Percentiles rank a stretch among this genome's conserved stretches.
phyloP scores from a whole-genome alignment of 208 protist genomes.

The Leishmania martiniquensis region DNA sequence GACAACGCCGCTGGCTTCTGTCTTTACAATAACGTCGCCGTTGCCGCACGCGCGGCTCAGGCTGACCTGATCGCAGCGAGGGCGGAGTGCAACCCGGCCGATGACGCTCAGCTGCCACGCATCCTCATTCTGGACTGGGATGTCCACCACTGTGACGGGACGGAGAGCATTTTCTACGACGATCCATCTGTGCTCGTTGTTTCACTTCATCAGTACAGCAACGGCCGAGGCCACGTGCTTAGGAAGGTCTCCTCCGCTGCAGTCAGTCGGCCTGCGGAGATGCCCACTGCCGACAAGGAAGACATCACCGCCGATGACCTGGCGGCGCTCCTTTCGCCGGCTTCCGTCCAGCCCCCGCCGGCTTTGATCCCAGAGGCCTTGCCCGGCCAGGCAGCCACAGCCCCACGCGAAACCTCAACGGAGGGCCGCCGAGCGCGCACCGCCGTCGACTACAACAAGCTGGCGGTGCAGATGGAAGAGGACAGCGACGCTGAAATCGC shows the following conservation, averaged over 20 bases:
- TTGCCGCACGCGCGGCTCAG: slow-evolving; percentile 86
- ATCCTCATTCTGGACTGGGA: slow-evolving; percentile 96
- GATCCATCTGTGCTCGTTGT: slow-evolving; percentile 93
- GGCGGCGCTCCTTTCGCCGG: neutral
- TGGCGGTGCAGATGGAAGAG: slow-evolving; percentile 54
- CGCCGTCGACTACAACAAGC: slow-evolving; percentile 65
- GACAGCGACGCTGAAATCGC: slow-evolving; percentile 49
- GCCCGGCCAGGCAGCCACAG: neutral
- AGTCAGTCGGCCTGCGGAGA: slow-evolving; percentile 4
- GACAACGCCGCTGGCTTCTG: slow-evolving; percentile 86
- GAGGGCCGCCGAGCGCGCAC: slow-evolving; percentile 28
- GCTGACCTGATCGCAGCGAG: slow-evolving; percentile 26
- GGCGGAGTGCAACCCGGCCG: neutral
- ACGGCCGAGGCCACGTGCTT: slow-evolving; percentile 65
- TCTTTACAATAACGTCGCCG: slow-evolving; percentile 93
- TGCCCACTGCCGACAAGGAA: slow-evolving; percentile 28
- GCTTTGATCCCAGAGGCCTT: neutral
- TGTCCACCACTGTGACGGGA: slow-evolving; percentile 96
- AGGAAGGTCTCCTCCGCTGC: slow-evolving; percentile 39
- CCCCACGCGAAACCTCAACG: neutral
- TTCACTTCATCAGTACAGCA: slow-evolving; percentile 92
- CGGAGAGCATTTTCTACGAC: slow-evolving; percentile 93
- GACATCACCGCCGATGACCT: slow-evolving; percentile 15
- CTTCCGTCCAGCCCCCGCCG: neutral
- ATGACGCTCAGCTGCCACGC: slow-evolving; percentile 25